Evolutionary conservation across 495 filamentous ascomycete species (phyloP).

Genomic region (Aspergillus affinis): DNA sequence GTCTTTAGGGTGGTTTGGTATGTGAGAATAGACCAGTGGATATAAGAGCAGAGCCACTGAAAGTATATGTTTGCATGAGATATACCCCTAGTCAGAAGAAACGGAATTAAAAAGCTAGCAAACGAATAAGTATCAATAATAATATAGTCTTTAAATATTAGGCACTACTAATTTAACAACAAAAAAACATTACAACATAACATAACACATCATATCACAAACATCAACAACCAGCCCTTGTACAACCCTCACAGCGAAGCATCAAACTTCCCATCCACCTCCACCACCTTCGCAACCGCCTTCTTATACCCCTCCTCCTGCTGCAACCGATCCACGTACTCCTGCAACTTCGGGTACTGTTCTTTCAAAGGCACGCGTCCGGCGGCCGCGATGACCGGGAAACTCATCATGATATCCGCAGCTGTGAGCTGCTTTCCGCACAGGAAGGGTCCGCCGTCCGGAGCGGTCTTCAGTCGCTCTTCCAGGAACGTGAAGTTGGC

Average conservation of each 20-base stretch:
- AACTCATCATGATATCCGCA: conserved; percentile 80
- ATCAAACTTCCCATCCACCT: conserved; percentile 58
- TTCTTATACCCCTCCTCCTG: conserved; percentile 60
- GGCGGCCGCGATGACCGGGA: conserved; percentile 61
- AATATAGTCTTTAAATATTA: too few species aligned
- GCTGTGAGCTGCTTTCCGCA: conserved; percentile 71
- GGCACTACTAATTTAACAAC: neutral
- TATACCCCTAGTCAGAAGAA: too few species aligned
- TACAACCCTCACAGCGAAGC: conserved; percentile 32
- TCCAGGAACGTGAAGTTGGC: conserved; percentile 73
- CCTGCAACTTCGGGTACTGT: conserved; percentile 59
- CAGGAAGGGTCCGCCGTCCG: conserved; percentile 62
- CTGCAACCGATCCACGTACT: conserved; percentile 64
- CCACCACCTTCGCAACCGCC: conserved; percentile 58
- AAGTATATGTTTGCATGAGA: too few species aligned
- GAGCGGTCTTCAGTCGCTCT: conserved; percentile 62
- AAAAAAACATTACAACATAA: neutral
- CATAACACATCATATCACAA: conserved; percentile 2
- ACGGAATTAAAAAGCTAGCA: too few species aligned
- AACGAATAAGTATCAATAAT: too few species aligned
- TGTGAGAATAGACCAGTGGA: too few species aligned
- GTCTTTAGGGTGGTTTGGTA: too few species aligned
- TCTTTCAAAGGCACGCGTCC: conserved; percentile 46
- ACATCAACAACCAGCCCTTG: neutral
- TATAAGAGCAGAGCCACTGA: too few species aligned